Percentiles rank a stretch among this genome's conserved stretches.
Evolutionary conservation across 768 basidiomycete genomes (phyloP).

Genomic region (Paxillus rubicundulus): DNA sequence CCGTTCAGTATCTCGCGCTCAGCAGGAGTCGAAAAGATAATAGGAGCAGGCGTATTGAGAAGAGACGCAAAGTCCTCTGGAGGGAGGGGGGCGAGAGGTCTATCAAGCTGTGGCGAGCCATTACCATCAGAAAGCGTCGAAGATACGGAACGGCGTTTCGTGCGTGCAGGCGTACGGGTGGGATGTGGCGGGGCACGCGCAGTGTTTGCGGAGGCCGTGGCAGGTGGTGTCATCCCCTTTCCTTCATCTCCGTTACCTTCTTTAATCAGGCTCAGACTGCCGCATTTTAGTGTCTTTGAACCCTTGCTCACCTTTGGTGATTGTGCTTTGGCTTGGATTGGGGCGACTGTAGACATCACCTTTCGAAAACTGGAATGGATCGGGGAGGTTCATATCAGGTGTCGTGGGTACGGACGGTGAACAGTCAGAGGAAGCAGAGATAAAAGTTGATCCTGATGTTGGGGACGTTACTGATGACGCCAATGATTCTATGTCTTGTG

Average conservation of each 20-base stretch:
- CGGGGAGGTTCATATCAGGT: slow-evolving; percentile 45
- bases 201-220: slow-evolving; percentile 28
- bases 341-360: slow-evolving; percentile 40
- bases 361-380: slow-evolving; percentile 40
- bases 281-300: slow-evolving; percentile 33
- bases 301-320: slow-evolving; percentile 41
- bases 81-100: slow-evolving; percentile 36
- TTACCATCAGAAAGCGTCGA: slow-evolving; percentile 73
- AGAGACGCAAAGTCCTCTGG: slow-evolving; percentile 60
- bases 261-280: slow-evolving; percentile 49
- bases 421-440: slow-evolving; percentile 53
- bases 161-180: slow-evolving; percentile 87
- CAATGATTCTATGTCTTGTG: slow-evolving; percentile 30
- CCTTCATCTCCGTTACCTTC: slow-evolving; percentile 27
- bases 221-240: slow-evolving; percentile 9
- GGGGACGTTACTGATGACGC: slow-evolving; percentile 46
- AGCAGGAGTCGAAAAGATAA: slow-evolving; percentile 82
- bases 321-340: slow-evolving; percentile 57
- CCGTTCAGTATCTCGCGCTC: slow-evolving; percentile 80
- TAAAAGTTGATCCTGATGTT: slow-evolving; percentile 44
- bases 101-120: slow-evolving; percentile 50
- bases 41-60: slow-evolving; percentile 63
- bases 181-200: slow-evolving; percentile 55
- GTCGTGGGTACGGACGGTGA: slow-evolving; percentile 54
- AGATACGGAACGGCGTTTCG: slow-evolving; percentile 93